Base-by-base conservation (phyloP, 331 rosid species). In the Quercus tomentella region DNA sequence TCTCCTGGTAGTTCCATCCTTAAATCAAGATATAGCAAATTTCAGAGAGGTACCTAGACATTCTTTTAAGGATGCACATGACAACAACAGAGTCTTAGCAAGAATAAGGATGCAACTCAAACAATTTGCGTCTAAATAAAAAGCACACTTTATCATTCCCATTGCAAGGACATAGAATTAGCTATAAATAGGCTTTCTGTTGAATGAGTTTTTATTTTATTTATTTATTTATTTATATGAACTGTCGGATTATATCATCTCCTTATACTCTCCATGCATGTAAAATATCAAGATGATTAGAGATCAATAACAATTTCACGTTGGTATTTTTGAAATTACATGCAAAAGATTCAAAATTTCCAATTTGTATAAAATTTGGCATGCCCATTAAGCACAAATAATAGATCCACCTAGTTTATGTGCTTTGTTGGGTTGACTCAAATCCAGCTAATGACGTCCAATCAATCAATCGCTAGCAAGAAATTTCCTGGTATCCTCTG, bases 1-100 rank as follows among this genome's bases (percentile, higher is more conserved):
- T 74, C 82, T 87, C 89, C 86, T 90, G 74, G 88, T 80, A 77
- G 88, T 89, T 88, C 86, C 97, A 75, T 90, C 99, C 98, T 93
- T 84, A 79, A 90, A 84, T 85, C 86, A 91, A 86, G 81, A 87
- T 71, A 81, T 67, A 85, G 74, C 80, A 88, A 80, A 82, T 79
- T 87, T 91, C 91, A 93, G 96, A 86, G 81, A 88, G 61, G 83
- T 74, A 80, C 79, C 78, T 71, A 81, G 76, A 82, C 81, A 79
- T 66, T 85, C 77, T 78, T 78, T 78, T 57, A 72, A 75, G 77
- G 67, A 76, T 80, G 84, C 69, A 77, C 81, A 81, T 55, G 80
- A 74, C 70, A 84, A 79, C 72, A 68, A 21, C 20, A 78, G 41
- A 82, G 81, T 70, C 80, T 62, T 74, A 76, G 77, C 87, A 72